Conservation (phyloP, 345 rosid species). For the Citrus australasica region DNA sequence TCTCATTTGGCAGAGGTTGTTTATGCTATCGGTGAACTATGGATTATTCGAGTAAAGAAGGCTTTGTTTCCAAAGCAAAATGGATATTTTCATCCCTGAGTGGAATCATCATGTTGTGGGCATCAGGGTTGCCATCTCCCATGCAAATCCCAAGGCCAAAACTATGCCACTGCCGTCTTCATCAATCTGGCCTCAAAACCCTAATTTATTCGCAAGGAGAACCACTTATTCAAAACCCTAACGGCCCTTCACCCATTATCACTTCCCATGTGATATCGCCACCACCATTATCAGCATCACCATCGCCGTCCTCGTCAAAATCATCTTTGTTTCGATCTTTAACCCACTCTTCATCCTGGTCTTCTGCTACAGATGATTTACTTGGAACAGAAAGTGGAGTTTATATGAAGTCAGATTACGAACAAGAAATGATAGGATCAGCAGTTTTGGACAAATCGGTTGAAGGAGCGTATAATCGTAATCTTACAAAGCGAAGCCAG, state of each 20-base stretch:
- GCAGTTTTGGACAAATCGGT: neutral
- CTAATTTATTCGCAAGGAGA: slow-evolving; percentile 13
- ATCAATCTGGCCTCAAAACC: slow-evolving; percentile 30
- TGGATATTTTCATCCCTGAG: slow-evolving; percentile 19
- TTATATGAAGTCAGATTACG: slow-evolving; percentile 8
- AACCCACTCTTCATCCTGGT: slow-evolving; percentile 19
- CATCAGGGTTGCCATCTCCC: slow-evolving; percentile 10
- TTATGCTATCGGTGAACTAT: neutral
- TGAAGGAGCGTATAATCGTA: neutral
- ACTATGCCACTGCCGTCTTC: neutral
- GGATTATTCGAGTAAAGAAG: slow-evolving; percentile 1
- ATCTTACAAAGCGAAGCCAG: neutral
- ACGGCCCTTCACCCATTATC: neutral
- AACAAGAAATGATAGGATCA: neutral
- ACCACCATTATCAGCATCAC: neutral
- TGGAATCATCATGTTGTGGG: slow-evolving; percentile 13
- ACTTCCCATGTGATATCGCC: slow-evolving; percentile 15
- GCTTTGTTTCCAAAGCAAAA: slow-evolving; percentile 18
- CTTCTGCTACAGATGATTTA: slow-evolving; percentile 27
- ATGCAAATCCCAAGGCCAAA: slow-evolving; percentile 13
- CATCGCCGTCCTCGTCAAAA: neutral
- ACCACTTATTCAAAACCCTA: neutral
- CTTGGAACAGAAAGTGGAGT: slow-evolving; percentile 43
- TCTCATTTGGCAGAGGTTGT: neutral
- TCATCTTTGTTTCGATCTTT: slow-evolving; percentile 1